phyloP scores from a whole-genome alignment of 1,284 basidiomycete genomes.

The Malassezia yamatoensis region DNA sequence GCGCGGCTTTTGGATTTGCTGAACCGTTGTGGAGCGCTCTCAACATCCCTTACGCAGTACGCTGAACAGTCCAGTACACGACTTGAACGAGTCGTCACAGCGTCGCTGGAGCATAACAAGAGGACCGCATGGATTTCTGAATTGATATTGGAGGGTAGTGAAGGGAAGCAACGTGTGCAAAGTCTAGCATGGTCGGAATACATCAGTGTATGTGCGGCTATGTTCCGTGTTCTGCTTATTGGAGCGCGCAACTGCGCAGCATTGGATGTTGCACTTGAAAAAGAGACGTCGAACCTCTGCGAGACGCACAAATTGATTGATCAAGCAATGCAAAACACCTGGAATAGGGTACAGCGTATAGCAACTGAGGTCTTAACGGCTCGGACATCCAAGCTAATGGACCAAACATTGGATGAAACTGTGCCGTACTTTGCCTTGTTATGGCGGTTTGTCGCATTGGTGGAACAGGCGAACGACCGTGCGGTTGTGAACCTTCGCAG shows the following conservation, averaged over 20 bases:
- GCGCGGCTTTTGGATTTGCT: not conserved
- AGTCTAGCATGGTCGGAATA: slow-evolving; percentile 2
- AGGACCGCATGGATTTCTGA: not conserved
- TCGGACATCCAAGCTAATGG: slow-evolving; percentile 60
- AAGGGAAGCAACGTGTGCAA: not conserved
- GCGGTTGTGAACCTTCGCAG: slow-evolving; percentile 80
- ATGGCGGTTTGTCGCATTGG: slow-evolving; percentile 78
- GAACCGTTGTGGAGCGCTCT: not conserved
- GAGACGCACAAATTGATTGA: not conserved
- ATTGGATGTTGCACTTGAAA: not conserved
- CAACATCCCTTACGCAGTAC: not conserved
- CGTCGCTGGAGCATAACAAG: not conserved
- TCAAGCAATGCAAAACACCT: slow-evolving; percentile 1
- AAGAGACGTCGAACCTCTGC: not conserved
- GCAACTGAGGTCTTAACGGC: slow-evolving; percentile 52
- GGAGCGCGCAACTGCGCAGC: not conserved
- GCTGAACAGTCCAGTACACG: not conserved
- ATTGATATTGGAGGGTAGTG: not conserved
- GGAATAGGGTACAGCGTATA: slow-evolving; percentile 3
- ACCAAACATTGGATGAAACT: slow-evolving; percentile 65
- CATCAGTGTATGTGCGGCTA: not conserved
- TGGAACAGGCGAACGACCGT: slow-evolving; percentile 69
- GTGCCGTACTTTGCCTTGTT: slow-evolving; percentile 69
- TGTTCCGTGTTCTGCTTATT: slow-evolving; percentile 8
- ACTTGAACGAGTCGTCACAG: not conserved